Evolutionary conservation across 2,329 filamentous ascomycete species (phyloP), one percentile per base, ranked within the genome.

Genomic region (Byssochlamys sp.): DNA sequence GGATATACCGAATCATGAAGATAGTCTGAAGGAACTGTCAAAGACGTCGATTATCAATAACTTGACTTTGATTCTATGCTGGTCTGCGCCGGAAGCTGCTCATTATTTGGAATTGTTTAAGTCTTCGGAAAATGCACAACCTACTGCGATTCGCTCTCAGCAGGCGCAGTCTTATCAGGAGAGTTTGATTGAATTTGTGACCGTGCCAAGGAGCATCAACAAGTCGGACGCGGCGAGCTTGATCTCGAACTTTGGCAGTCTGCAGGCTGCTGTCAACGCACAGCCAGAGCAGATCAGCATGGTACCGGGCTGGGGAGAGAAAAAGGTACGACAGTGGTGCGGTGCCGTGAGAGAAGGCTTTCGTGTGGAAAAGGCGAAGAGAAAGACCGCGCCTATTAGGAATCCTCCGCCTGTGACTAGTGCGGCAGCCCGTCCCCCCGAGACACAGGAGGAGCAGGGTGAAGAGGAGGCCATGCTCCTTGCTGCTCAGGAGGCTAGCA

Each of bases 91-190:
- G 59, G 94, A 99, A 77, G 92, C 91, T 1, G 94, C 89, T 0
- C 86, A 92, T 66, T 99, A 99, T 69, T 80, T 99, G 26, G 94
- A 97, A 70, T 79, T 96, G 9, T 97, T 92, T 80, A 99, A 99
- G 73, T 89, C 87, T 0, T 95, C 91, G 67, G 94, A 99, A 74
- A 86, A 95, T 70, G 89, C 91, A 33, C 88, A 91, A 27, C 81
- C 84, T 3, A 84, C 84, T 0, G 88, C 88, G 31, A 97, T 99
- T 72, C 86, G 87, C 59, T 90, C 91, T 10, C 87, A 90, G 64
- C 91, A 95, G 73, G 85, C 89, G 1, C 87, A 86, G 24, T 86
- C 84, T 55, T 97, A 96, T 67, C 84, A 88, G 4, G 91, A 96
- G 66, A 88, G 87, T 59, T 80, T 99, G 59, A 86, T 94, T 7